Evolutionary conservation across 176 grass and related monocot genomes (phyloP).

Genomic region (Triticum timopheevii): DNA sequence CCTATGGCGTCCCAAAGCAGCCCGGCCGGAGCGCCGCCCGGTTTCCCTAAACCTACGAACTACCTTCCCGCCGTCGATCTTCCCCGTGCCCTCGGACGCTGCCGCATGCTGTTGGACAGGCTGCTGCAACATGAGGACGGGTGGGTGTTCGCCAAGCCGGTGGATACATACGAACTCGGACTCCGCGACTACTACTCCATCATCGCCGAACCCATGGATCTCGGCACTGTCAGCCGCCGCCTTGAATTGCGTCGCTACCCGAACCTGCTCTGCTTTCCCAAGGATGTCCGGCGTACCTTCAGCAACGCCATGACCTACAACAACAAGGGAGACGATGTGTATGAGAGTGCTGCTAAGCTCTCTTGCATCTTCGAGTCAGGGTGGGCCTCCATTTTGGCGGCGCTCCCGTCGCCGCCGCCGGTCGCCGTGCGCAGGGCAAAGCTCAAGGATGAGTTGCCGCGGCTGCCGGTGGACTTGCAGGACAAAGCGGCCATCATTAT

Average conservation of each 20-base stretch:
- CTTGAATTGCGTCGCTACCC: constrained; percentile 55
- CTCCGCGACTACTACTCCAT: constrained; percentile 65
- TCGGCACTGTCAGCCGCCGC: constrained; percentile 66
- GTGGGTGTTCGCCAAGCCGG: constrained; percentile 69
- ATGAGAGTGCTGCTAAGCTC: constrained; percentile 43
- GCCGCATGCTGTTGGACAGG: constrained; percentile 29
- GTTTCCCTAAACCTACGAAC: neutral
- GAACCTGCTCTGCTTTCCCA: constrained; percentile 43
- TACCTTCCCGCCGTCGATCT: neutral
- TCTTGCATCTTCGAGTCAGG: constrained; percentile 39
- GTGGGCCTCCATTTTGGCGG: constrained; percentile 25
- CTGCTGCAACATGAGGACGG: constrained; percentile 59
- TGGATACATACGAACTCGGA: constrained; percentile 63
- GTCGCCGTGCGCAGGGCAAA: constrained; percentile 16
- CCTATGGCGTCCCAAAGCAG: neutral
- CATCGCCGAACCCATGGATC: constrained; percentile 66
- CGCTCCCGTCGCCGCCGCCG: neutral
- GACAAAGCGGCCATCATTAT: constrained; percentile 26
- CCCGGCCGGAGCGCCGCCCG: neutral
- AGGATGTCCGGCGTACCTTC: constrained; percentile 73
- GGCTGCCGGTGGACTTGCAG: constrained; percentile 25
- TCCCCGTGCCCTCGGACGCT: neutral
- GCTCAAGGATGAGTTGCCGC: constrained; percentile 8
- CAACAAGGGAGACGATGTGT: constrained; percentile 36
- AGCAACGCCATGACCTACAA: constrained; percentile 71